phyloP scores from a whole-genome alignment of 192 early-diverging fungal genomes.

The Thoreauomyces humboldtii region DNA sequence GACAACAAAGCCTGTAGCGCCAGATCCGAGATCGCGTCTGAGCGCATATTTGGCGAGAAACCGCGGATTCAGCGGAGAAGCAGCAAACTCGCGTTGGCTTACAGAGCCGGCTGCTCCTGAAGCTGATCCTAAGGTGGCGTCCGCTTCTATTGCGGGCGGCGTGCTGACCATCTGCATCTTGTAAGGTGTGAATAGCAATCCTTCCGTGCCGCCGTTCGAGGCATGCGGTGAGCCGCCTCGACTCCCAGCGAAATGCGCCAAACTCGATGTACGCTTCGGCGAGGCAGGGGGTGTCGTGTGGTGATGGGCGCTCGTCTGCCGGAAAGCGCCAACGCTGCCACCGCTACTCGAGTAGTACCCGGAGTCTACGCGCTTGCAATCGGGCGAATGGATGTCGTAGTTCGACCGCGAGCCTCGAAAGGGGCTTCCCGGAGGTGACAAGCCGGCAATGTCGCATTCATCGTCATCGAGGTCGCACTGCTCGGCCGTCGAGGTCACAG shows the following conservation, averaged over 20 bases:
- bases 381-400: constrained; percentile 6
- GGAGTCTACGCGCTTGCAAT: constrained; percentile 16
- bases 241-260: no score
- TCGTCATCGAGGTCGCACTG: no score
- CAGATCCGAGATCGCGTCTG: constrained; percentile 59
- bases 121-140: no score
- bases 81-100: constrained; percentile 3
- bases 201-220: not conserved
- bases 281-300: no score
- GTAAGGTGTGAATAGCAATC: not conserved
- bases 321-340: no score
- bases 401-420: not conserved
- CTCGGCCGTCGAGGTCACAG: no score
- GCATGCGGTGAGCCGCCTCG: no score
- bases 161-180: constrained; percentile 1
- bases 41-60: constrained; percentile 33
- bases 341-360: no score
- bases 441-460: no score
- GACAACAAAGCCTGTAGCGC: constrained; percentile 79
- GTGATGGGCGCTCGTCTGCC: not conserved
- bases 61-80: constrained; percentile 4
- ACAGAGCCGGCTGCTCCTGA: not conserved
- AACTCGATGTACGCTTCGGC: not conserved
- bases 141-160: no score
- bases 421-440: no score